A percentile compares a stretch with the other conserved stretches of the same genome.
These are phyloP conservation scores for Eucalyptus cloeziana DNA, from an alignment of 345 rosid species.

Conservation along the genomic window DNA sequence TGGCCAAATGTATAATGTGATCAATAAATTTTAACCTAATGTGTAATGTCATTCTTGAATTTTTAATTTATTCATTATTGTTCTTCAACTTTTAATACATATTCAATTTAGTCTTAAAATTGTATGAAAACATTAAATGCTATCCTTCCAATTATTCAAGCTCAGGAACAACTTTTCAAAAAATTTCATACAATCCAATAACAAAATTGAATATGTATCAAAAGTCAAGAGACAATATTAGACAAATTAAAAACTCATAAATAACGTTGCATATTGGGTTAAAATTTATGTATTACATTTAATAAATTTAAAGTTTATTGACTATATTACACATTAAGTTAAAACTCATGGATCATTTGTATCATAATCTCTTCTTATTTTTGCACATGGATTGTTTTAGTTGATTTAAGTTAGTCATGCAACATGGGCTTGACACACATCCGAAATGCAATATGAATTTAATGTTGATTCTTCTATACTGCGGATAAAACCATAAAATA, in stretches of 20 bases:
- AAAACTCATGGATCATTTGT: neutral
- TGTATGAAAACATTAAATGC: too few species aligned
- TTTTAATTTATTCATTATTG: too few species aligned
- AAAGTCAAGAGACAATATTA: too few species aligned
- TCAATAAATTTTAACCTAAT: too few species aligned
- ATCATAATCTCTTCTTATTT: neutral
- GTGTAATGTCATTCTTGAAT: too few species aligned
- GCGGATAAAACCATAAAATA: neutral
- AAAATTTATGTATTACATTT: too few species aligned
- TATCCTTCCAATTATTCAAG: neutral
- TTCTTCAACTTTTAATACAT: neutral
- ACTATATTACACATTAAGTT: neutral
- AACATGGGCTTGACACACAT: neutral
- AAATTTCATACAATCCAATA: fast-evolving
- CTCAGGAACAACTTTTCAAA: neutral
- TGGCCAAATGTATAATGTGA: neutral
- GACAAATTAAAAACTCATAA: neutral
- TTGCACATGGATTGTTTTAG: neutral
- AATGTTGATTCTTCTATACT: neutral
- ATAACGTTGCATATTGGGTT: too few species aligned
- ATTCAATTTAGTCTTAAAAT: too few species aligned
- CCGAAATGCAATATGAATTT: neutral
- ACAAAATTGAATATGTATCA: too few species aligned
- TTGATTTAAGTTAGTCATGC: neutral
- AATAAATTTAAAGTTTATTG: too few species aligned